Evolutionary conservation across 2,329 filamentous ascomycete genomes (phyloP), one percentile per base, ranked within the genome.

Genomic region (Colletotrichum sp.): DNA sequence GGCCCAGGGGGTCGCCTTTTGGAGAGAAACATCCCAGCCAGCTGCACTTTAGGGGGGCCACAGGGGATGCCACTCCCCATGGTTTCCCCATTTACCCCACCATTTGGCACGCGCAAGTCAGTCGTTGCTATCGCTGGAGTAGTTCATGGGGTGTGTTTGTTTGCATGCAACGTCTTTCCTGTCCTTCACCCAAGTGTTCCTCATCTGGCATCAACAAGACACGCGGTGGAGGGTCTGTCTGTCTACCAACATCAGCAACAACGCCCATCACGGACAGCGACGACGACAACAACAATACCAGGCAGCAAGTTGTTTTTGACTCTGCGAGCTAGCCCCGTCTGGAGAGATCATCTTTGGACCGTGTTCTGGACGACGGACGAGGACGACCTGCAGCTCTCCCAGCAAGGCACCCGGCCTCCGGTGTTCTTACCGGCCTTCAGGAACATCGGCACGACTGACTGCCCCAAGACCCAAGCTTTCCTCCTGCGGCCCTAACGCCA

Each of bases 71-170:
- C 55, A 28, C 64, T 58, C 48, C 64, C 62, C 55, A 56, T 72
- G 73, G 43, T 75, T 73, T 66, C 73, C 73, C 73, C 73, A 76
- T 75, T 52, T 75, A 76, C 71, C 74, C 74, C 74, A 75, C 74
- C 74, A 76, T 71, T 66, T 75, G 52, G 60, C 65, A 76, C 38
- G 68, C 72, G 36, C 58, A 70, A 61, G 52, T 24, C 38, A 18
- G 58, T 32, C 21, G 58, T 62, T 55, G 32, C 66, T 71, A 70
- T 62, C 67, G 21, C 12, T 71, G 60, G 43, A 21, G 68, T 71
- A 28, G 58, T 62, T 38, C 69, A 71, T 71, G 43, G 43, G 43
- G 43, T 52, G 43, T 52, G 43, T 52, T 52, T 52, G 43, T 52
- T 30, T 62, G 60, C 30, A 62, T 28, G 15, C 60, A 62, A 62